Conservation (phyloP, 495 filamentous ascomycete species). For the Mytilinidion resinicola region DNA sequence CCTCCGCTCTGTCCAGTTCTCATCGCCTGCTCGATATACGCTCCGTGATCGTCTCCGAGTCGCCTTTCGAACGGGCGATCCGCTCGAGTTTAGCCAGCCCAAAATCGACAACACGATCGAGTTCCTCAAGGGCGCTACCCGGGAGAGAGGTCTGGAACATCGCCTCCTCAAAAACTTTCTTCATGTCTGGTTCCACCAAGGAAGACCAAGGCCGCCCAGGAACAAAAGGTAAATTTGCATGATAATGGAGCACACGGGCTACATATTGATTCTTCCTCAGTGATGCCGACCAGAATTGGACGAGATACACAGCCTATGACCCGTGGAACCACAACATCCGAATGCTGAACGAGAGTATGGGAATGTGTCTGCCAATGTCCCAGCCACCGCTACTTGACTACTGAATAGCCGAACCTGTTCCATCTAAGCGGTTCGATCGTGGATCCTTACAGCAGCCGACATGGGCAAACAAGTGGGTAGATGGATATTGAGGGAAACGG, state of each 20-base stretch:
- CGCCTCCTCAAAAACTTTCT: slow-evolving; percentile 70
- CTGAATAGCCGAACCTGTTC: too few species aligned
- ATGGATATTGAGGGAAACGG: too few species aligned
- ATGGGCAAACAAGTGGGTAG: too few species aligned
- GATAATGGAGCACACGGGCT: neutral
- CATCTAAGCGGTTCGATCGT: too few species aligned
- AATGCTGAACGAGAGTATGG: slow-evolving; percentile 40
- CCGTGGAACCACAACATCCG: slow-evolving; percentile 33
- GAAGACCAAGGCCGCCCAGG: slow-evolving; percentile 2
- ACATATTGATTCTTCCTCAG: neutral
- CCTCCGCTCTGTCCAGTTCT: slow-evolving; percentile 73
- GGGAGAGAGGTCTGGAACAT: slow-evolving; percentile 67
- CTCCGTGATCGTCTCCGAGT: slow-evolving; percentile 57
- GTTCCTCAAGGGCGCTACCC: slow-evolving; percentile 67
- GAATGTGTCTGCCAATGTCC: slow-evolving; percentile 28
- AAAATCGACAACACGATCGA: slow-evolving; percentile 66
- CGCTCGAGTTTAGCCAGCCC: slow-evolving; percentile 49
- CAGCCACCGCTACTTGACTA: too few species aligned
- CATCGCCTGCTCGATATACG: slow-evolving; percentile 65
- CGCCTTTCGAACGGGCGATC: slow-evolving; percentile 58
- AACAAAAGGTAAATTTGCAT: neutral
- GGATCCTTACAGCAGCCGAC: too few species aligned
- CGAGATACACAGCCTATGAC: slow-evolving; percentile 29
- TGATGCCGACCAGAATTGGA: slow-evolving; percentile 6
- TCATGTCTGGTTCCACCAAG: slow-evolving; percentile 49